A percentile compares a stretch with the other conserved stretches of the same genome.
Conservation (phyloP, 106 monocot species). For the Acorus calamus region DNA sequence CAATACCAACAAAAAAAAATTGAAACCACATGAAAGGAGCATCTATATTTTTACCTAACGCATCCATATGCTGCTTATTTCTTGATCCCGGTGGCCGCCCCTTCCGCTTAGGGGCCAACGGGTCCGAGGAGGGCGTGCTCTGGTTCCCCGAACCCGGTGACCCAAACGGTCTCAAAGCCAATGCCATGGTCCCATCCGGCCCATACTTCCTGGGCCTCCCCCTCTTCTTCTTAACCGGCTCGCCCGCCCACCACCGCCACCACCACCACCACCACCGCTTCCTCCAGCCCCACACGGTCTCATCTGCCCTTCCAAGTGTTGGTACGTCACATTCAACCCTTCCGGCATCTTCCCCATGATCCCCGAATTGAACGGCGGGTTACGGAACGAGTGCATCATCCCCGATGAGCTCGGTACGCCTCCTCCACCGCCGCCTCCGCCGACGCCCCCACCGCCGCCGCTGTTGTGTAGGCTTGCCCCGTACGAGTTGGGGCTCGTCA, state of each 20-base stretch:
- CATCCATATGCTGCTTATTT: slow-evolving; percentile 29
- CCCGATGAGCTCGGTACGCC: slow-evolving; percentile 12
- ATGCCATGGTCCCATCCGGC: slow-evolving; percentile 13
- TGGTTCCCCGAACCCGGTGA: slow-evolving; percentile 22
- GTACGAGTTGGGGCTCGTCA: slow-evolving; percentile 16
- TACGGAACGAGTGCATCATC: slow-evolving; percentile 22
- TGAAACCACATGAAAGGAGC: too few species aligned
- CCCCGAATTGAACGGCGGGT: too few species aligned
- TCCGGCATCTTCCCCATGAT: too few species aligned
- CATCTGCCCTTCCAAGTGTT: too few species aligned
- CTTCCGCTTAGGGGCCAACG: slow-evolving; percentile 9
- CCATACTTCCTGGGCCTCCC: slow-evolving; percentile 40
- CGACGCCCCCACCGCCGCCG: slow-evolving; percentile 6
- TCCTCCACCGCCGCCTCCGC: slow-evolving; percentile 8
- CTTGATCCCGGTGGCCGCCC: slow-evolving; percentile 31
- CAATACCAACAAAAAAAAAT: too few species aligned
- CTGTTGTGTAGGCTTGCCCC: slow-evolving; percentile 3
- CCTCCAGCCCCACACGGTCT: too few species aligned
- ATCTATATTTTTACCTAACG: slow-evolving; percentile 12
- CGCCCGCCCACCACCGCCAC: slow-evolving; percentile 13
- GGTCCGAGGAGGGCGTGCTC: slow-evolving; percentile 18
- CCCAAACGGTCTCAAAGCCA: background rate
- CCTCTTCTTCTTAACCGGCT: slow-evolving; percentile 48
- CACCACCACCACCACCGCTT: background rate
- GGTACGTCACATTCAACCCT: too few species aligned